Percentiles rank a stretch among this genome's conserved stretches.
Evolutionary conservation across 768 basidiomycete species (phyloP).

Genomic region (Suillus decipiens): DNA sequence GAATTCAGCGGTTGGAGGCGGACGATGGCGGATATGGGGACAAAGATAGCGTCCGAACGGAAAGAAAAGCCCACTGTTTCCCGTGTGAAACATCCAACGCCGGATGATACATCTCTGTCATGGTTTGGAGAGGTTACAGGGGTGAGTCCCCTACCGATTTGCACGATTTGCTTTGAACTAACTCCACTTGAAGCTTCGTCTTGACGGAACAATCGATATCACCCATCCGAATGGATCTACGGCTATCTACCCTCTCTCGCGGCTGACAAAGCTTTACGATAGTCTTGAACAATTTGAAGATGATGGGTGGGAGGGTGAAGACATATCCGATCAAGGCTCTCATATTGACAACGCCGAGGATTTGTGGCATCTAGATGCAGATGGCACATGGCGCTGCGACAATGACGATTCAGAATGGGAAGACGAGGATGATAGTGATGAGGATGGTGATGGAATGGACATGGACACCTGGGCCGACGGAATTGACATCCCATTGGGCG

Average conservation of each 20-base stretch:
- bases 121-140: constrained; percentile 91
- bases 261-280: constrained; percentile 77
- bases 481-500: constrained; percentile 21
- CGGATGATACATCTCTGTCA: constrained; percentile 44
- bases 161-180: constrained; percentile 11
- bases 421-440: constrained; percentile 25
- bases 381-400: constrained; percentile 35
- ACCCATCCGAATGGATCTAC: constrained; percentile 60
- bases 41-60: constrained; percentile 50
- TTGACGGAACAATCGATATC: constrained; percentile 75
- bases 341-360: constrained; percentile 47
- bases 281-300: constrained; percentile 80
- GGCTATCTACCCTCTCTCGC: constrained; percentile 58
- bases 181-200: constrained; percentile 51
- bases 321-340: constrained; percentile 31
- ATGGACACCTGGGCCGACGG: constrained; percentile 33
- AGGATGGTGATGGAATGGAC: constrained; percentile 39
- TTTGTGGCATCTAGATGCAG: constrained; percentile 45
- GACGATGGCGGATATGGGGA: constrained; percentile 68
- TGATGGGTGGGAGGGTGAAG: constrained; percentile 57
- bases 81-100: constrained; percentile 43
- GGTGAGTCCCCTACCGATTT: constrained; percentile 41
- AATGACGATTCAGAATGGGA: constrained; percentile 35
- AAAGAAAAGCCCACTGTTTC: constrained; percentile 41
- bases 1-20: constrained; percentile 71